phyloP scores from a whole-genome alignment of 1,284 basidiomycete species.

The Moesziomyces globuligerus region DNA sequence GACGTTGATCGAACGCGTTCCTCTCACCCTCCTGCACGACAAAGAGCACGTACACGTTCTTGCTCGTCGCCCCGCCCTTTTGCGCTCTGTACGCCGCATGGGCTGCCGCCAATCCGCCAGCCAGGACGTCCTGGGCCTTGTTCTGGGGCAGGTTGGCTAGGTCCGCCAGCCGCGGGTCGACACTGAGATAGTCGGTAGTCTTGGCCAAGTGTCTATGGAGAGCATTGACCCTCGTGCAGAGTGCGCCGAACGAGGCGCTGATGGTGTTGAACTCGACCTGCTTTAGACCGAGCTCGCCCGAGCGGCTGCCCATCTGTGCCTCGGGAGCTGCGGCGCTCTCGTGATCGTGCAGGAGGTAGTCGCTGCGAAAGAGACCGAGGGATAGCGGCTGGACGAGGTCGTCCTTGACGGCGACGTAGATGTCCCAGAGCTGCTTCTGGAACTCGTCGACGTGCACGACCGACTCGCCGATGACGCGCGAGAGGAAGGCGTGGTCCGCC shows the following conservation, averaged over 20 bases:
- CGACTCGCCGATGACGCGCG: constrained; percentile 81
- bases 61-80: neutral
- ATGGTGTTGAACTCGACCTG: constrained; percentile 99
- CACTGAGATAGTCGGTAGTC: constrained; percentile 36
- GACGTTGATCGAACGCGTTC: constrained; percentile 95
- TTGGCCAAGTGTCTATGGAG: constrained; percentile 73
- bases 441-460: constrained; percentile 88
- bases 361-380: constrained; percentile 92
- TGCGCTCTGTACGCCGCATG: constrained; percentile 77
- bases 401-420: constrained; percentile 76
- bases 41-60: constrained; percentile 75
- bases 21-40: constrained; percentile 88
- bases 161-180: constrained; percentile 74
- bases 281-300: constrained; percentile 73
- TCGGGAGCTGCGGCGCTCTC: neutral
- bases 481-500: constrained; percentile 81
- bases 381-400: constrained; percentile 75
- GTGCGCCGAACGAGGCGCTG: constrained; percentile 85
- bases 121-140: constrained; percentile 77
- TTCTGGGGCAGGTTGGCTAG: constrained; percentile 78
- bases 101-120: constrained; percentile 79
- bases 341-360: constrained; percentile 85
- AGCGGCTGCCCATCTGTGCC: constrained; percentile 19
- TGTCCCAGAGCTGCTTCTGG: constrained; percentile 83
- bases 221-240: constrained; percentile 79